A percentile compares a stretch with the other conserved stretches of the same genome.
phyloP scores from a whole-genome alignment of 192 early-diverging fungal genomes.

The Coemansia sp. region DNA sequence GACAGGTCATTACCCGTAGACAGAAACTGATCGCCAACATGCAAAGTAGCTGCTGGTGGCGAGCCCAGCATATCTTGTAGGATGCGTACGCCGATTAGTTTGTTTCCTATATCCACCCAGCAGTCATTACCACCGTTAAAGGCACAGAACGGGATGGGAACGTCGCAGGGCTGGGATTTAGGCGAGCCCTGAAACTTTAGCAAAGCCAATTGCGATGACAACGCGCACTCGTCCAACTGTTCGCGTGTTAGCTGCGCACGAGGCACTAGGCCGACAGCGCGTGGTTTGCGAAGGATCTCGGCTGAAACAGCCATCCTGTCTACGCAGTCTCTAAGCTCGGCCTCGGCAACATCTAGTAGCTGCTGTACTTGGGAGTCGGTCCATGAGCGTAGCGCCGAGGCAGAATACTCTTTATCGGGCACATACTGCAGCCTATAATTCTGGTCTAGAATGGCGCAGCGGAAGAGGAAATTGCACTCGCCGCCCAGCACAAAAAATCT shows the following conservation, averaged over 20 bases:
- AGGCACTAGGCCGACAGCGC: slow-evolving; percentile 77
- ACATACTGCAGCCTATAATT: slow-evolving; percentile 68
- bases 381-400: slow-evolving; percentile 53
- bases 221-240: slow-evolving; percentile 86
- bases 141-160: slow-evolving; percentile 84
- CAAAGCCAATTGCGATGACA: slow-evolving; percentile 71
- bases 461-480: slow-evolving; percentile 92
- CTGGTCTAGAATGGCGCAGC: slow-evolving; percentile 54
- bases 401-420: slow-evolving; percentile 40
- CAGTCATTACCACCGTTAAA: slow-evolving; percentile 92
- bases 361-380: slow-evolving; percentile 58
- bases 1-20: slow-evolving; percentile 91
- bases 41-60: slow-evolving; percentile 66
- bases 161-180: slow-evolving; percentile 57
- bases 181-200: slow-evolving; percentile 60
- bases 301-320: slow-evolving; percentile 70
- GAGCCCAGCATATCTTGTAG: slow-evolving; percentile 69
- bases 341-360: slow-evolving; percentile 78
- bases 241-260: slow-evolving; percentile 67
- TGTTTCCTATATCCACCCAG: slow-evolving; percentile 95
- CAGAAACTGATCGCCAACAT: slow-evolving; percentile 92
- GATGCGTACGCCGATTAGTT: slow-evolving; percentile 88
- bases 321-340: slow-evolving; percentile 63
- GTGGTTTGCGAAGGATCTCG: slow-evolving; percentile 71
- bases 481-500: slow-evolving; percentile 86